Evolutionary conservation across 2,329 filamentous ascomycete species (phyloP), one percentile per base, ranked within the genome.

Genomic region (Trichophyton benhamiae): DNA sequence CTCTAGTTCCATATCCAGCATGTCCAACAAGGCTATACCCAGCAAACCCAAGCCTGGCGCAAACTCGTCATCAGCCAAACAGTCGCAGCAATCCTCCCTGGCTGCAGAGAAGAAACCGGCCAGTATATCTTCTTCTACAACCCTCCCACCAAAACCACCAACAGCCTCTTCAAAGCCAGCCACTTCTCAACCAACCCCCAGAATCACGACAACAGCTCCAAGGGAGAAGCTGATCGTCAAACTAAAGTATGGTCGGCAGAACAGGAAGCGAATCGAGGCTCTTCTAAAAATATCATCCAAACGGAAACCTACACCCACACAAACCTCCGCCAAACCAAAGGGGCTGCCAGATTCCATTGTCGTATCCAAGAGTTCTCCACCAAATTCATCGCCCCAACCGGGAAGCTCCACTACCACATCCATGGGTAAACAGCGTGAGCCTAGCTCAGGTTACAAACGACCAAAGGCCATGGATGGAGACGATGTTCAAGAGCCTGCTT

Each of bases 161-260:
- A 33, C 27, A 27, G 11, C 27, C 17, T 44, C 55, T 15, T 59
- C 55, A 4, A 48, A 30, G 9, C 17, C 44, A 27, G 20, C 15
- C 9, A 8, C 53, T 59, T 60, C 62, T 22, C 58, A 60, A 44
- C 52, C 57, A n/a, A 17, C 17, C 11, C 49, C 55, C 4, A 57
- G 42, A 7, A 27, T 38, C 20, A 33, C 20, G 25, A 30, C 57
- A 17, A 42, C 30, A 25, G 33, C 53, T 38, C 33, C 57, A 8
- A 72, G 68, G 63, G 60, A 63, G 42, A 72, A 68, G 60, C 71
- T 79, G 41, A 70, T 81, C 52, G 76, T 81, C 27, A 80, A 74
- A 64, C 68, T 83, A 46, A 80, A 76, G 63, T 82, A 81, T 66
- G 78, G 79, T 15, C 80, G 77, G 66, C 69, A 75, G 46, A 78